These are phyloP conservation scores for Agastache rugosa DNA, from an alignment of 257 asterid genomes.

Conservation along the genomic window DNA sequence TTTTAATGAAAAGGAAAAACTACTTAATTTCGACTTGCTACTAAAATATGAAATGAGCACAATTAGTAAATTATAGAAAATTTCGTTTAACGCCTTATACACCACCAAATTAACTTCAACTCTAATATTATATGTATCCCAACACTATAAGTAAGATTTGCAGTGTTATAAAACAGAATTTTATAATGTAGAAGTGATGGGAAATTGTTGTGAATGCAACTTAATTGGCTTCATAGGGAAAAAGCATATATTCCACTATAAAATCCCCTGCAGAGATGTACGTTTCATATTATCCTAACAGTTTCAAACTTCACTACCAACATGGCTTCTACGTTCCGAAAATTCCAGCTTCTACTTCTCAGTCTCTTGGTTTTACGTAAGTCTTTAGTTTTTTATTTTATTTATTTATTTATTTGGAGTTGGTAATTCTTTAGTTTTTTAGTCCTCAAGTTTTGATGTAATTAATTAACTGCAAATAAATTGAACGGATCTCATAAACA, in stretches of 20 bases:
- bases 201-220: constrained; percentile 9
- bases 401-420: neutral
- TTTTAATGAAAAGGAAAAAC: no score
- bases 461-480: no score
- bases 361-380: constrained; percentile 37
- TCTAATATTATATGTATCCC: neutral
- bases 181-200: neutral
- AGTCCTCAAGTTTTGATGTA: no score
- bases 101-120: neutral
- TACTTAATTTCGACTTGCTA: no score
- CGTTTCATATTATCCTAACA: neutral
- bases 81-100: neutral
- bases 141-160: neutral
- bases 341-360: constrained; percentile 16
- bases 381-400: neutral
- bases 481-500: no score
- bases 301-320: neutral
- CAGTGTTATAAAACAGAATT: neutral
- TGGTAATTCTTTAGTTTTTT: no score
- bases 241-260: constrained; percentile 5
- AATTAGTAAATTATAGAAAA: no score
- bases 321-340: constrained; percentile 24
- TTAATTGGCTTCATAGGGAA: neutral
- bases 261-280: neutral
- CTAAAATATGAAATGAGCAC: no score